Conservation (phyloP, 345 rosid genomes). For the Eucalyptus erythrocorys region DNA sequence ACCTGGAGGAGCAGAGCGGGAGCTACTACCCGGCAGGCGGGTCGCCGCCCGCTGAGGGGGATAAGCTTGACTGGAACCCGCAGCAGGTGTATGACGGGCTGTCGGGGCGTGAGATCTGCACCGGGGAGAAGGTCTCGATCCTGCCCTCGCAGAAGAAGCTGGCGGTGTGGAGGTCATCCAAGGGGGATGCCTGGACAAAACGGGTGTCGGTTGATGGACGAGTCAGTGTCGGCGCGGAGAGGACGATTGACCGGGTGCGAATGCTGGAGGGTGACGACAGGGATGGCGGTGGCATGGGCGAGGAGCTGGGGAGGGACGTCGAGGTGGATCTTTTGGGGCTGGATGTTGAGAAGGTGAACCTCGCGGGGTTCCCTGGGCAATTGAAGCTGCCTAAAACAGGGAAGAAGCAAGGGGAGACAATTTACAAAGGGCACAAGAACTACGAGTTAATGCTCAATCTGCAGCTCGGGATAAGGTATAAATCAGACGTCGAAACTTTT, state of each 20-base stretch:
- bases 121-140: slow-evolving; percentile 55
- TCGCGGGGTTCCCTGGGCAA: slow-evolving; percentile 16
- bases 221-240: slow-evolving; percentile 68
- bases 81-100: slow-evolving; percentile 38
- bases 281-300: background rate
- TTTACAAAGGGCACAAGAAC: slow-evolving; percentile 80
- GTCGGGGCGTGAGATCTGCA: slow-evolving; percentile 20
- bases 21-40: slow-evolving; percentile 48
- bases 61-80: slow-evolving; percentile 57
- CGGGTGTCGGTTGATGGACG: slow-evolving; percentile 80
- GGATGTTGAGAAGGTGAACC: slow-evolving; percentile 18
- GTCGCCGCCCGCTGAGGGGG: slow-evolving; percentile 4
- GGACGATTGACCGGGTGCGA: slow-evolving; percentile 54
- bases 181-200: slow-evolving; percentile 35
- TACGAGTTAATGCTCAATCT: slow-evolving; percentile 92
- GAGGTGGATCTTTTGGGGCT: slow-evolving; percentile 36
- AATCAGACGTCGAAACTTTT: background rate
- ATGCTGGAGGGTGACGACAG: slow-evolving; percentile 43
- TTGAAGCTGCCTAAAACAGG: slow-evolving; percentile 53
- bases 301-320: background rate
- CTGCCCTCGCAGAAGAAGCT: slow-evolving; percentile 87
- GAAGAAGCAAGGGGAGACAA: slow-evolving; percentile 82
- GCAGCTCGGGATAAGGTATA: slow-evolving; percentile 39
- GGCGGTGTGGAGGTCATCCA: slow-evolving; percentile 67
- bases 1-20: slow-evolving; percentile 67